A percentile compares a stretch with the other conserved stretches of the same genome.
phyloP scores from a whole-genome alignment of 768 basidiomycete genomes.

The Boletus rex-veris region DNA sequence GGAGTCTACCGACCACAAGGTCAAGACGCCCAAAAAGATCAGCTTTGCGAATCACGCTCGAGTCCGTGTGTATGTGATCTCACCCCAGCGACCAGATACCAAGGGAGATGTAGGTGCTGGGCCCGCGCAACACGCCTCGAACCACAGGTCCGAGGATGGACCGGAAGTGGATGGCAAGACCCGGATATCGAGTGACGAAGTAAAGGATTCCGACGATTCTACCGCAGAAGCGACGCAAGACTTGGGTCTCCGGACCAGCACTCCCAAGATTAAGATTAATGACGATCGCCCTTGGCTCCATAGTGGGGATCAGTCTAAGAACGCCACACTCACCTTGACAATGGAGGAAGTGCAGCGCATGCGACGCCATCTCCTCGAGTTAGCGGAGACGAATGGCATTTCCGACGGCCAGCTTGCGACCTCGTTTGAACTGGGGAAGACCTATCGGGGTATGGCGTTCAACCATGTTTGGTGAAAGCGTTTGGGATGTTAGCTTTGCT shows the following conservation, averaged over 20 bases:
- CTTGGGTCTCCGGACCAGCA: neutral
- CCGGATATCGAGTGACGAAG: neutral
- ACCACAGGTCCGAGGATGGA: neutral
- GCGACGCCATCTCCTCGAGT: conserved; percentile 14
- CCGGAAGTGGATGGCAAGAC: neutral
- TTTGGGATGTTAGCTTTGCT: neutral
- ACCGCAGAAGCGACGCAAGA: neutral
- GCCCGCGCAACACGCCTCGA: neutral
- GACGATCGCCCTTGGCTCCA: neutral
- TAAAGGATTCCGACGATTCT: neutral
- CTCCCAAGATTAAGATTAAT: neutral
- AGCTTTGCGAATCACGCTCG: conserved; percentile 23
- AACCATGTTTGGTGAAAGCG: conserved; percentile 24
- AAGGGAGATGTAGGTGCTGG: neutral
- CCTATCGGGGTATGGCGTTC: conserved; percentile 20
- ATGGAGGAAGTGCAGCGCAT: conserved; percentile 14
- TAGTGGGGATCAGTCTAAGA: neutral
- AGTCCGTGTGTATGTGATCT: conserved; percentile 17
- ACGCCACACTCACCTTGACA: conserved; percentile 16
- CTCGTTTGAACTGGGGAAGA: conserved; percentile 22
- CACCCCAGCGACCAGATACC: conserved; percentile 5
- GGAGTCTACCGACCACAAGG: conserved; percentile 5
- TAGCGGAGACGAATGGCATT: neutral
- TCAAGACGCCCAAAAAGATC: conserved; percentile 26
- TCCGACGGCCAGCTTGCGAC: conserved; percentile 11